Evolutionary conservation across 1,139 yeast species (phyloP), one percentile per base, ranked within the genome.

Genomic region (Cylindricascospora bacillispora): DNA sequence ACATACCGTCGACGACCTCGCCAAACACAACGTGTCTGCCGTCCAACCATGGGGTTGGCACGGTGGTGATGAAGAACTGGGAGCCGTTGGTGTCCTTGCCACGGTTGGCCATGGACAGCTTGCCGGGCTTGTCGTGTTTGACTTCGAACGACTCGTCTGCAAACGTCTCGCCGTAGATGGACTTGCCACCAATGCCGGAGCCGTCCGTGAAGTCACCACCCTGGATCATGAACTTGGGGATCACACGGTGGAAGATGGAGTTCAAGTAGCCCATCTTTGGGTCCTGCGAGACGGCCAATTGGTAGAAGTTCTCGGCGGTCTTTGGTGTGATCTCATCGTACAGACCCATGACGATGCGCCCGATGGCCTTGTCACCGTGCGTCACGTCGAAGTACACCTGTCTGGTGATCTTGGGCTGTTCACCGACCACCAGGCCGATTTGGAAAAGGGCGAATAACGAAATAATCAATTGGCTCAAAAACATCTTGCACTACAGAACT

Each of bases 11-110:
- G 7, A 72, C 36, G 31, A 79, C 77, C 56, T 78, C 80, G 34
- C 92, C 92, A 47, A 79, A 79, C n/a, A 78, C 89, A 42, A 79
- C 92, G 54, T 79, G 85, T 15, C 57, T 59, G 24, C 77, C 78
- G 54, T 77, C 71, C 45, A 79, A 65, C 77, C 78, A 72, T 25
- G 61, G 56, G 22, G 81, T 71, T 12, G 65, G 57, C 5, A 65
- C 73, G 11, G 83, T 74, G 41, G 82, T 75, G 49, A 75, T 70
- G 60, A 74, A 75, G 55, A 79, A 79, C 57, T 79, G 92, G 21
- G 83, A 73, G 17, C 89, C 86, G 51, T 76, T 78, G 53, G 86
- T 74, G 62, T 77, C 71, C 47, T 71, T 73, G 37, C 89, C 92
- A 34, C 81, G 70, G 54, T 79, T 79, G 41, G 92, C 92, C 83